A percentile compares a stretch with the other conserved stretches of the same genome.
phyloP scores from a whole-genome alignment of 2,329 filamentous ascomycete species.

The Phyllosticta capitalensis region DNA sequence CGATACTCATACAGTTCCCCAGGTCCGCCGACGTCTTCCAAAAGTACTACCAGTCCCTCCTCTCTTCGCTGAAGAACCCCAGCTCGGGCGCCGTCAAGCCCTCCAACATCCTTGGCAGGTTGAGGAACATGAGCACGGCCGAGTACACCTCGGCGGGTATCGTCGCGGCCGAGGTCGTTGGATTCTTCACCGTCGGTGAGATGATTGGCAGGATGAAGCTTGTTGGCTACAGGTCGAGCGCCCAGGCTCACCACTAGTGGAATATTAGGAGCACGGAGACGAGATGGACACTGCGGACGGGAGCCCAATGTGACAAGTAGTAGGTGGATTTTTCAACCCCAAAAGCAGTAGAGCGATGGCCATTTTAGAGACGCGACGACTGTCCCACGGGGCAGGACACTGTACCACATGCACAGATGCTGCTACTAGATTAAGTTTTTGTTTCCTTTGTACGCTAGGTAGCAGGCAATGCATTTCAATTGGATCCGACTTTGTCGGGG shows the following conservation, averaged over 20 bases:
- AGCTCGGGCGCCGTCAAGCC: conserved; percentile 48
- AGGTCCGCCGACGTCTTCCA: conserved; percentile 78
- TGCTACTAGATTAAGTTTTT: conserved; percentile 27
- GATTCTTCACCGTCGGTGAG: conserved; percentile 97
- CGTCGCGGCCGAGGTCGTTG: conserved; percentile 73
- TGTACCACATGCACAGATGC: conserved; percentile 33
- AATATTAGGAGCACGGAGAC: not conserved
- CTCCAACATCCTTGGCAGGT: conserved; percentile 42
- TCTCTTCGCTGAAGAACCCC: conserved; percentile 64
- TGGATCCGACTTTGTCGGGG: not conserved
- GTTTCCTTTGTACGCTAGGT: conserved; percentile 17
- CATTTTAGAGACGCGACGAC: conserved; percentile 10
- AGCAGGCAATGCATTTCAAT: conserved; percentile 13
- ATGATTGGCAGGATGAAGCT: conserved; percentile 95
- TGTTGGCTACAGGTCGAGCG: conserved; percentile 61
- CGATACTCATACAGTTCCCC: conserved; percentile 13
- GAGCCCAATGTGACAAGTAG: conserved; percentile 9
- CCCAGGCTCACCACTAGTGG: conserved; percentile 23
- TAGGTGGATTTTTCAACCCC: not conserved
- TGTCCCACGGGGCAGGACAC: conserved; percentile 14
- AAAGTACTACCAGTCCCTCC: conserved; percentile 67
- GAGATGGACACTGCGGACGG: not conserved
- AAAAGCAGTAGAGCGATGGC: conserved; percentile 10
- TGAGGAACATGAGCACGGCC: conserved; percentile 61
- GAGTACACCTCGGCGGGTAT: conserved; percentile 68